Evolutionary conservation across 1,284 basidiomycete species (phyloP), one percentile per base, ranked within the genome.

Genomic region (Cryptococcus sp.): DNA sequence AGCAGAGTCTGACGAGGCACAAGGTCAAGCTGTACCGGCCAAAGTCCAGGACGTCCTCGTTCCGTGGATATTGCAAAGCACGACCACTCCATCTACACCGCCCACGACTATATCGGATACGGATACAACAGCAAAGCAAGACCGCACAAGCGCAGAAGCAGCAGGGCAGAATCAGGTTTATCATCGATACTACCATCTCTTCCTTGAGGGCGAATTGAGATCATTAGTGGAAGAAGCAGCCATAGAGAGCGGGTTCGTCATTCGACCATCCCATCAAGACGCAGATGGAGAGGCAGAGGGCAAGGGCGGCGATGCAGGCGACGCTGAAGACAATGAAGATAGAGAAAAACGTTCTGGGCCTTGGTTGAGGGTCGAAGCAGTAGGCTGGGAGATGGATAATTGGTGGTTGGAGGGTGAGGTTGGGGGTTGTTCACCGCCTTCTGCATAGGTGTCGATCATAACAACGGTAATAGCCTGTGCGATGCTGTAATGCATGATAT

Each of bases 111-210:
- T 5, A 27, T 49, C 35, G 44, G 20, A 49, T 15, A 16, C 27
- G 23, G 19, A n/a, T 20, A 50, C n/a, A 25, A 42, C 39, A 39
- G 35, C 50, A 4, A 35, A 65, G 42, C 19, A 54, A 51, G 25
- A 47, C 20, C 23, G 41, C n/a, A 38, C 46, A 19, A 19, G 39
- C 42, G 6, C 53, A 31, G 46, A 44, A 41, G 39, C 31, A 40
- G 35, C 42, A 57, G 53, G 48, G 47, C 58, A 53, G n/a, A 64
- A 64, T 66, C 78, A 68, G 57, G 82, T 89, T 6, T 90, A 86
- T 78, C 86, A 93, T 71, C 84, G 93, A 56, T 97, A 95, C 73
- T 97, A 97, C 73, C 94, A 97, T 73, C 88, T 97, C 82, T 97
- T 96, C 71, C 83, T 86, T 0, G 80, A 85, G 55, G 89, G 87